phyloP scores from a whole-genome alignment of 257 asterid species.

The Solanum pennellii region DNA sequence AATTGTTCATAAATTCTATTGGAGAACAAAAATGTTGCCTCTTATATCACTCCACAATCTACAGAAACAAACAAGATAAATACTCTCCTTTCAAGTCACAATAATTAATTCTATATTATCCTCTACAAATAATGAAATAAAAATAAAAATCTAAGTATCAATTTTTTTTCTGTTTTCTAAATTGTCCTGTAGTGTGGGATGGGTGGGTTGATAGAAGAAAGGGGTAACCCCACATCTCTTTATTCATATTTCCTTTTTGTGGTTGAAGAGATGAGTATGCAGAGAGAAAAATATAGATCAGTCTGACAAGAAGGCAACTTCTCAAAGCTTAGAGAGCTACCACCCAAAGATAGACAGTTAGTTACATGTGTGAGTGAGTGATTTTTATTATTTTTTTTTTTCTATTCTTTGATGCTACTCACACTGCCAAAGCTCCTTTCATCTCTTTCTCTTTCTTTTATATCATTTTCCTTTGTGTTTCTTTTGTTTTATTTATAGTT shows the following conservation, averaged over 20 bases:
- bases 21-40: background rate
- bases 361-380: constrained; percentile 19
- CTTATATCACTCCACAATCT: background rate
- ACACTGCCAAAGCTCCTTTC: background rate
- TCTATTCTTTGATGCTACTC: no score
- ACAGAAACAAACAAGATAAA: background rate
- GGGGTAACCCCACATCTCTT: constrained; percentile 19
- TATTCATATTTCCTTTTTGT: constrained; percentile 4
- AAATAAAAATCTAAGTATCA: background rate
- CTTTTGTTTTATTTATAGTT: background rate
- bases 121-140: background rate
- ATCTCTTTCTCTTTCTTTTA: background rate
- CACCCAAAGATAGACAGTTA: constrained; percentile 6
- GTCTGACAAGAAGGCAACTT: constrained; percentile 44
- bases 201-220: background rate
- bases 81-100: background rate
- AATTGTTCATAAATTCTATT: background rate
- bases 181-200: background rate
- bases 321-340: constrained; percentile 11
- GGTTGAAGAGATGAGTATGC: constrained; percentile 5
- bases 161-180: background rate
- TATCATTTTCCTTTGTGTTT: background rate
- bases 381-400: background rate
- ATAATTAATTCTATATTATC: background rate
- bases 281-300: constrained; percentile 13